phyloP scores from a whole-genome alignment of 2,329 filamentous ascomycete genomes.

The Phoma sp. region DNA sequence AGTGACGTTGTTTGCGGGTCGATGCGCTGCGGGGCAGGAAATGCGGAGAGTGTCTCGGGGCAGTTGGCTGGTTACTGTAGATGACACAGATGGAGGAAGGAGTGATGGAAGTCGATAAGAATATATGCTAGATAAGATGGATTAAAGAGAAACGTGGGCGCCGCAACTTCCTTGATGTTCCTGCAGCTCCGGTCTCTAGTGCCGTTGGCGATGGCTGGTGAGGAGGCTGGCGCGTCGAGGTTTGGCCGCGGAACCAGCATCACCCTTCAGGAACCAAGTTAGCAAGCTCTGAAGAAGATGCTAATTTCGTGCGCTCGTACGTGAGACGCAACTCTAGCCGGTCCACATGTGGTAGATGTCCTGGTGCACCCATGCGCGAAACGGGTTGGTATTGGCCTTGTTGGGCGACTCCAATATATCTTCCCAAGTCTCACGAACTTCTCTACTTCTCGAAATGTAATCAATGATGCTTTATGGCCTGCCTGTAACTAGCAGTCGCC shows the following conservation, averaged over 20 bases:
- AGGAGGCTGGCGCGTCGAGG: constrained; percentile 15
- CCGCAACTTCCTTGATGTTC: constrained; percentile 6
- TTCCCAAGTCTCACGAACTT: no score
- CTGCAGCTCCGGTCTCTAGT: constrained; percentile 11
- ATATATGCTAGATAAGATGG: not conserved
- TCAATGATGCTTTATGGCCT: no score
- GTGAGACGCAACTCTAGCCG: not conserved
- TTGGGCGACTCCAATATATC: no score
- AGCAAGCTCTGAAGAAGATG: not conserved
- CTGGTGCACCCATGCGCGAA: not conserved
- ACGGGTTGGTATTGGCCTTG: not conserved
- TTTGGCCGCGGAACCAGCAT: constrained; percentile 13
- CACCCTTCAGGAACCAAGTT: constrained; percentile 4
- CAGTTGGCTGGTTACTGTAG: no score
- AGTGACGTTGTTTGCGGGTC: constrained; percentile 16
- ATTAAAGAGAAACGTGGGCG: not conserved
- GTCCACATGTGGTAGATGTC: not conserved
- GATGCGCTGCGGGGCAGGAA: constrained; percentile 16
- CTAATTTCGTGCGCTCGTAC: not conserved
- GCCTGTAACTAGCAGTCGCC: no score
- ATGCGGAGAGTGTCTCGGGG: constrained; percentile 10
- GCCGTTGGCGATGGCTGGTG: constrained; percentile 17
- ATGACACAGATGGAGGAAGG: not conserved
- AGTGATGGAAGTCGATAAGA: not conserved
- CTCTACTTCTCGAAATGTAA: no score